Conservation (phyloP, 371 early-diverging fungal genomes). For the Zychaea mexicana region DNA sequence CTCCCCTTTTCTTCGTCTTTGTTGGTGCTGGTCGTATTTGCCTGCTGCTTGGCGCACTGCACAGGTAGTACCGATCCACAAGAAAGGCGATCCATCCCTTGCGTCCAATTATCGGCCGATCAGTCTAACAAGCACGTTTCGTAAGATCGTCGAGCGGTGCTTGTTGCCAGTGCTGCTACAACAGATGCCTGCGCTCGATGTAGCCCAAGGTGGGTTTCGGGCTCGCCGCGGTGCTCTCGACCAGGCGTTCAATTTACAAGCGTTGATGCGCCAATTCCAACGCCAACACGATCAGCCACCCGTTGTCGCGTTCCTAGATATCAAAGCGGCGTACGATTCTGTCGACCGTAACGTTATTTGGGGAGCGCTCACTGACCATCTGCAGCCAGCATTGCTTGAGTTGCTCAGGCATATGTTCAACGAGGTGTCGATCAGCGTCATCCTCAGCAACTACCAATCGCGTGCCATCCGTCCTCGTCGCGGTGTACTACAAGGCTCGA, state of each 20-base stretch:
- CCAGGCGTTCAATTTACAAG: conserved; percentile 22
- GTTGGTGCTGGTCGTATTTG: conserved; percentile 21
- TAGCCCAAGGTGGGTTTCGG: conserved; percentile 28
- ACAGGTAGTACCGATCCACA: conserved; percentile 23
- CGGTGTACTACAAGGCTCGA: conserved; percentile 28
- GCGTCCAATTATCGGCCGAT: conserved; percentile 24
- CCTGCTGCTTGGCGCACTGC: conserved; percentile 24
- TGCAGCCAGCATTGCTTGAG: not conserved
- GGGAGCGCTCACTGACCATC: not conserved
- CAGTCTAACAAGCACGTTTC: conserved; percentile 15
- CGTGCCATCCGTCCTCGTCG: conserved; percentile 5
- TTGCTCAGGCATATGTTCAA: conserved; percentile 22
- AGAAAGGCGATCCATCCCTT: conserved; percentile 15
- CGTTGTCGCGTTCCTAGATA: conserved; percentile 25
- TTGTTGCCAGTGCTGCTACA: not conserved
- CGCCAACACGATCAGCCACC: not conserved
- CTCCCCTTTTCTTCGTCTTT: conserved; percentile 17
- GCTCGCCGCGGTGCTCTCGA: conserved; percentile 19
- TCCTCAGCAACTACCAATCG: conserved; percentile 8
- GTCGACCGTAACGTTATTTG: conserved; percentile 19
- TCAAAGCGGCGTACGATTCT: conserved; percentile 26
- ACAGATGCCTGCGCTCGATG: conserved; percentile 10
- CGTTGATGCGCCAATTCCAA: conserved; percentile 8
- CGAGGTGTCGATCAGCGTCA: conserved; percentile 6
- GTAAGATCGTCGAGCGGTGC: conserved; percentile 16